Evolutionary conservation across 169 alveolate genomes (phyloP), one percentile per base, ranked within the genome.

Genomic region (Cytauxzoon felis): DNA sequence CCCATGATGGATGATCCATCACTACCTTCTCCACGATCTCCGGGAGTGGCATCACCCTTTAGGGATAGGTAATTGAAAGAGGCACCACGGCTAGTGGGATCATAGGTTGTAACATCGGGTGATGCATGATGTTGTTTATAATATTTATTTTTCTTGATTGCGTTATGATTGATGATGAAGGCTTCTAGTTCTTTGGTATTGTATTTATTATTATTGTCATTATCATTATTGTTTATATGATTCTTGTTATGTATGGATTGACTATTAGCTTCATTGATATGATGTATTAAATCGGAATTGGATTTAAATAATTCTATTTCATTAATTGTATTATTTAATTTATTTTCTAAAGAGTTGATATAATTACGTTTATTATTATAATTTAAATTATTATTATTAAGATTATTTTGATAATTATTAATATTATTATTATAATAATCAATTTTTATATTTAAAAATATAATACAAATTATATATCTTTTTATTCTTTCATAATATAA

Each of bases 401-500:
- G 27, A 19, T 30, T 42, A 16, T 3, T 19, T 26, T 68, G 66
- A 1, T 60, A 5, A 7, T 18, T 36, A 21, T 41, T 43, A 9
- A 71, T 62, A 11, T 47, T 49, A 0, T 8, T 21, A 2, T 36
- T 24, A 2, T 38, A 21, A 38, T 32, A 56, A 26, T 47, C 23
- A 8, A 61, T 36, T 26, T 62, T 71, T 45, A 71, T 59, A 0
- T 76, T 47, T 8, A 71, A 50, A 30, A 71, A 62, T 16, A 61
- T 7, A 33, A 48, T 34, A 33, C 75, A 59, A 41, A 71, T 19
- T 2, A 62, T 6, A 61, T 71, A 71, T 23, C 65, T 47, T 41
- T 71, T 71, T n/a, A 71, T 36, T 34, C 76, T 57, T 21, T 71
- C 82, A 4, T 61, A 57, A 34, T 50, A 71, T 9, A 24, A 47